A percentile compares a stretch with the other conserved stretches of the same genome.
Evolutionary conservation across 371 early-diverging fungal species (phyloP).

Genomic region (Enterospora canceri): DNA sequence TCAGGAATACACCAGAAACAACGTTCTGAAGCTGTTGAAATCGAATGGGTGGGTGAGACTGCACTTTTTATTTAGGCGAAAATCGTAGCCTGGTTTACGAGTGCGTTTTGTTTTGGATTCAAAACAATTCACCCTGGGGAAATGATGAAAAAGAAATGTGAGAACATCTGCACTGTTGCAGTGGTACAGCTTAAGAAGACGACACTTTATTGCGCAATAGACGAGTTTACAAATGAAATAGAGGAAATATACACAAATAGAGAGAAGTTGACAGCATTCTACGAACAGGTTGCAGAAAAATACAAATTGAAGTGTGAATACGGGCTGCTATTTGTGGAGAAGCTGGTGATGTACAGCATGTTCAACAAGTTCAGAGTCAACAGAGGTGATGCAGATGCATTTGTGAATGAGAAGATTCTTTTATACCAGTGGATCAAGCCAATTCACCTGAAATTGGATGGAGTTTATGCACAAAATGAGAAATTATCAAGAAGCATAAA

Average conservation of each 20-base stretch:
- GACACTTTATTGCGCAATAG: conserved; percentile 6
- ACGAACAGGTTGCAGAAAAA: conserved; percentile 21
- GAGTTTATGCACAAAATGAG: neutral
- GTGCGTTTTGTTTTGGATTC: no score
- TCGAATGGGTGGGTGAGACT: neutral
- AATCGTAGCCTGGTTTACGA: no score
- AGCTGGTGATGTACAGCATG: conserved; percentile 1
- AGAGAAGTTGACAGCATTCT: conserved; percentile 15
- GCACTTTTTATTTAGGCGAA: no score
- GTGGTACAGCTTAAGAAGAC: neutral
- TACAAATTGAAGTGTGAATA: conserved; percentile 25
- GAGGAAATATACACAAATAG: conserved; percentile 1
- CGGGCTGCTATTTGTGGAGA: conserved; percentile 31
- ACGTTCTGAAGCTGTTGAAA: neutral
- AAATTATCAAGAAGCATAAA: neutral
- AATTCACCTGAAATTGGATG: conserved; percentile 13
- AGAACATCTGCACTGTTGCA: neutral
- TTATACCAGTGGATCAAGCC: conserved; percentile 27
- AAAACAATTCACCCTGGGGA: no score
- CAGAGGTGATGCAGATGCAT: neutral
- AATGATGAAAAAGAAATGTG: conserved; percentile 4
- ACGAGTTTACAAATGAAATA: conserved; percentile 11
- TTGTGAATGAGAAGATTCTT: conserved; percentile 25
- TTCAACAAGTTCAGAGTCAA: conserved; percentile 2
- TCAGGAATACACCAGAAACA: neutral